Percentiles rank a stretch among this genome's conserved stretches.
phyloP scores from a whole-genome alignment of 2,329 filamentous ascomycete genomes.

The Botryotinia calthae region DNA sequence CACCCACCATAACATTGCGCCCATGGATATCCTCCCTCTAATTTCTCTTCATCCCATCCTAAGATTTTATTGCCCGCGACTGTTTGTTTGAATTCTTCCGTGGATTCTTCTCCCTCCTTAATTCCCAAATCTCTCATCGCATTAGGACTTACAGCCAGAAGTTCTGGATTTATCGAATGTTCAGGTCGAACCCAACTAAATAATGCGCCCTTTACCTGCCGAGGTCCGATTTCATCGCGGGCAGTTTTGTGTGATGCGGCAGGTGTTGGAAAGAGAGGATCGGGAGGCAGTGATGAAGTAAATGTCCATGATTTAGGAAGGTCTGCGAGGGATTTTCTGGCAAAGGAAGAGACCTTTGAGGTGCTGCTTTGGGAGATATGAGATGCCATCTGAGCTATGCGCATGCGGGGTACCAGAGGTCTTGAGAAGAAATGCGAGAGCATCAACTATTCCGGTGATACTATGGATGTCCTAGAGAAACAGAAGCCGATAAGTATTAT shows the following conservation, averaged over 20 bases:
- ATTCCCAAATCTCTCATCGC: constrained; percentile 83
- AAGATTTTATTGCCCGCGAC: constrained; percentile 81
- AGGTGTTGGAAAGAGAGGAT: constrained; percentile 76
- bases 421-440: constrained; percentile 33
- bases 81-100: constrained; percentile 70
- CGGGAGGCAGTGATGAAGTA: constrained; percentile 68
- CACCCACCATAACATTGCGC: constrained; percentile 95
- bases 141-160: constrained; percentile 75
- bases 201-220: constrained; percentile 78
- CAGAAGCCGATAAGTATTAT: background rate
- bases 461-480: background rate
- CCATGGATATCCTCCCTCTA: constrained; percentile 84
- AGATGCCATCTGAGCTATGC: constrained; percentile 46
- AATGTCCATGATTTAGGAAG: constrained; percentile 66
- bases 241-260: constrained; percentile 77
- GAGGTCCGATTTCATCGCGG: constrained; percentile 71
- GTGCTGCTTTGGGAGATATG: constrained; percentile 38
- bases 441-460: constrained; percentile 29
- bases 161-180: constrained; percentile 65
- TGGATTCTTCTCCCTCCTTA: constrained; percentile 62
- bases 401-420: constrained; percentile 37
- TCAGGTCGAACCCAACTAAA: constrained; percentile 92
- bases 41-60: constrained; percentile 68
- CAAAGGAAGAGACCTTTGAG: constrained; percentile 22
- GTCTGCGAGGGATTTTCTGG: constrained; percentile 45